phyloP scores from a whole-genome alignment of 345 rosid genomes.

The Turnera subulata region DNA sequence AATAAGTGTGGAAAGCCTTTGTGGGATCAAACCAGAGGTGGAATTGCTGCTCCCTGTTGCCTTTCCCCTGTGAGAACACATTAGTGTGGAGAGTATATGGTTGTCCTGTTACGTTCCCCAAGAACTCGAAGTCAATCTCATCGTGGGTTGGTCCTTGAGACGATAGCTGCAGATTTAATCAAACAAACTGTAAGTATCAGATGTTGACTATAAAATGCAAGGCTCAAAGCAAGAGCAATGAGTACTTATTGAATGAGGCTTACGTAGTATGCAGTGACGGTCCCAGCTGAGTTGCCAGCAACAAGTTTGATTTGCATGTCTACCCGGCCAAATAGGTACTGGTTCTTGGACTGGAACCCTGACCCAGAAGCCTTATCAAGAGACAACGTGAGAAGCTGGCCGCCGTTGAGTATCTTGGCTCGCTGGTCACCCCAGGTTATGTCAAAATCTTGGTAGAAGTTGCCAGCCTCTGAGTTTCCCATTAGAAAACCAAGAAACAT shows the following conservation, averaged over 20 bases:
- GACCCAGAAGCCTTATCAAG: constrained; percentile 8
- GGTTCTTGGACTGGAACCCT: constrained; percentile 14
- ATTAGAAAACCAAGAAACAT: background rate
- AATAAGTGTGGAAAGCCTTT: constrained; percentile 5
- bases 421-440: constrained; percentile 11
- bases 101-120: constrained; percentile 11
- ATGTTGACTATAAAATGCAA: background rate
- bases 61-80: constrained; percentile 10
- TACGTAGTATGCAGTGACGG: constrained; percentile 9
- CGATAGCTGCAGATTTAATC: constrained; percentile 15
- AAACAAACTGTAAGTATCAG: background rate
- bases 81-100: constrained; percentile 15
- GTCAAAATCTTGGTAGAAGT: constrained; percentile 13
- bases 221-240: background rate
- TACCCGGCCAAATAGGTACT: constrained; percentile 10
- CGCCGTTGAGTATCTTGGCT: constrained; percentile 8
- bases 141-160: constrained; percentile 13
- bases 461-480: constrained; percentile 1
- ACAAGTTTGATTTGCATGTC: constrained; percentile 11
- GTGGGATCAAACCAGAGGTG: constrained; percentile 18
- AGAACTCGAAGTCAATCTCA: constrained; percentile 14
- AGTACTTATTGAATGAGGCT: background rate
- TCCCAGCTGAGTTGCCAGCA: constrained; percentile 15
- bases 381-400: constrained; percentile 10
- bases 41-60: constrained; percentile 7